Evolutionary conservation across 208 protist genomes (phyloP).

Genomic region (Trypanosoma melophagium): DNA sequence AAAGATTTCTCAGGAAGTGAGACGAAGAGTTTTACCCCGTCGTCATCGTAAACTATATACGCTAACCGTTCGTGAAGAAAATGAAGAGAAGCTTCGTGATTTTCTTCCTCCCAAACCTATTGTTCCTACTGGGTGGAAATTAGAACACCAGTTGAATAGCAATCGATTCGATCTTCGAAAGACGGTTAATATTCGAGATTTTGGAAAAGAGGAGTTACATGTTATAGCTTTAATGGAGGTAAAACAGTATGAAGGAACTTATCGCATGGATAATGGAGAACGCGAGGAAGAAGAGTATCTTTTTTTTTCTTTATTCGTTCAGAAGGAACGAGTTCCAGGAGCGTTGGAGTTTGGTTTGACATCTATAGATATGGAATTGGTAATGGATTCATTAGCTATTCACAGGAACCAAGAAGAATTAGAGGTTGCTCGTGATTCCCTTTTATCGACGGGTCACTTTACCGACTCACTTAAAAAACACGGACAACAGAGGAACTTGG

Average conservation of each 20-base stretch:
- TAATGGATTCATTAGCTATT: conserved; percentile 76
- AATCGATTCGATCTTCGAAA: conserved; percentile 82
- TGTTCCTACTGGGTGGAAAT: conserved; percentile 63
- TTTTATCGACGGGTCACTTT: not conserved
- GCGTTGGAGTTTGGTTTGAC: conserved; percentile 82
- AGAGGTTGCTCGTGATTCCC: conserved; percentile 41
- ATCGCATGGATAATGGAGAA: conserved; percentile 86
- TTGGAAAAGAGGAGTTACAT: conserved; percentile 68
- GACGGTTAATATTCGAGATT: conserved; percentile 57
- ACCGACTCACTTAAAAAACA: conserved; percentile 4
- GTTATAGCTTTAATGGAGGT: conserved; percentile 67
- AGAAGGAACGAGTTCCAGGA: conserved; percentile 54
- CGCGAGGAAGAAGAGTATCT: conserved; percentile 85
- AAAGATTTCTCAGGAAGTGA: not conserved
- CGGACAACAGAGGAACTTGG: conserved; percentile 23
- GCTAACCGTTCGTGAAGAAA: conserved; percentile 58
- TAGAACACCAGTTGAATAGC: conserved; percentile 45
- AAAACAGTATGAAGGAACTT: conserved; percentile 81
- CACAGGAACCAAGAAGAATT: conserved; percentile 57
- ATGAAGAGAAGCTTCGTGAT: conserved; percentile 75
- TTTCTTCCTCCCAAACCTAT: conserved; percentile 73
- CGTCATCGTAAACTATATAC: conserved; percentile 36
- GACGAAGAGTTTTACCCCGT: conserved; percentile 7
- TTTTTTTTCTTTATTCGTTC: conserved; percentile 77
- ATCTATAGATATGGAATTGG: conserved; percentile 88